Base-by-base conservation (phyloP, 2,329 filamentous ascomycete genomes). In the Clarireedia hainanense region DNA sequence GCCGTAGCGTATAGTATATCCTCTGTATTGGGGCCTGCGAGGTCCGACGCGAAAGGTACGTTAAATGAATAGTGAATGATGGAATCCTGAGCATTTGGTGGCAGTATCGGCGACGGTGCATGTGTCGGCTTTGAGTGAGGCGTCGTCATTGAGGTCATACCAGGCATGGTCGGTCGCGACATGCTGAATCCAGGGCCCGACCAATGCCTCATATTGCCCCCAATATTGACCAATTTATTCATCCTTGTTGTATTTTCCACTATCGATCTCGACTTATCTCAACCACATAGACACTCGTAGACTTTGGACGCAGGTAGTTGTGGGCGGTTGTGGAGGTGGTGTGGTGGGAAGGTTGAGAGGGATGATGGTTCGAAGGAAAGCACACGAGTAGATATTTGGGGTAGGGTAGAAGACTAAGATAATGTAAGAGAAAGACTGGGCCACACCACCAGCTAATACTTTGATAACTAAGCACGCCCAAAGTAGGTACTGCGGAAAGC, bases 51-150 rank as follows among this genome's bases (percentile, higher is more conserved):
- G 74, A 97, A 96, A 59, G 94, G 94, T 49, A 99, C 88, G 70
- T 96, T 97, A 84, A 99, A 97, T 62, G 90, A 92, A 71, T 96
- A 86, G 73, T 95, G 90, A 72, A 97, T 89, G 63, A 84, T 84
- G 52, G 85, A 79, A 70, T 92, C 88, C 68, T 86, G 80, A 60
- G 85, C 78, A 62, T 86, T 84, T 57, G 86, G 83, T 63, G 87
- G 84, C 65, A 84, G 78, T 69, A 83, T 75, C 61, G 82, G 76
- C 57, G 80, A 74, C 58, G 76, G 74, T 62, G 74, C 73, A 52
- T 78, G 73, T 57, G 75, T 71, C 60, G 77, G 75, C 71, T 85
- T 83, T 65, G 78, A 75, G 61, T 83, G 81, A 60, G 79, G 75
- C 40, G 40, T 39, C 39, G 61, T 52, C 58, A 78, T 76, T 71